These are phyloP conservation scores for Fusarium tanahbumbuense DNA, from an alignment of 2,329 filamentous ascomycete species.

Conservation along the genomic window DNA sequence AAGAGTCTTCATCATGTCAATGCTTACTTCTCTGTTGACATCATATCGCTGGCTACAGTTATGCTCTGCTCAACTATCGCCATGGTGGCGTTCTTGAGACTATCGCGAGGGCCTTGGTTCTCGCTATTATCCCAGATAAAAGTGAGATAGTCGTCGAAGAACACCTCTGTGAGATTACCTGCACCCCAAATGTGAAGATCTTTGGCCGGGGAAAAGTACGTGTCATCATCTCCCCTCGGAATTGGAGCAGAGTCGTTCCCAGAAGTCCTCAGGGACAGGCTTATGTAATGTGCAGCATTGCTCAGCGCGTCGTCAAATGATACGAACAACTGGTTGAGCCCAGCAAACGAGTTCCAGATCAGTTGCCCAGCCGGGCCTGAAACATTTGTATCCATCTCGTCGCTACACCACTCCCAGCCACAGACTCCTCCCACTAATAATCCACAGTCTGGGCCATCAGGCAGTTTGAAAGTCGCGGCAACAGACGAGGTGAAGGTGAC, in stretches of 20 bases:
- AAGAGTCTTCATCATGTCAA: not conserved
- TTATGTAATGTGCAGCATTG: not conserved
- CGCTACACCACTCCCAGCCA: not conserved
- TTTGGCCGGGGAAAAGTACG: not conserved
- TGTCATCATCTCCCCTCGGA: not conserved
- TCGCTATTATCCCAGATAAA: not conserved
- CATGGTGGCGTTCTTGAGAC: not conserved
- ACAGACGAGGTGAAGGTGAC: not conserved
- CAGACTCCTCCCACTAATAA: not conserved
- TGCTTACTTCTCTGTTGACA: not conserved
- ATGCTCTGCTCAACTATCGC: not conserved
- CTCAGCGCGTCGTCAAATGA: too few relatives aligned
- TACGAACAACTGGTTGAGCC: not conserved
- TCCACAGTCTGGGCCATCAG: not conserved
- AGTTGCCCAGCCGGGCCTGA: not conserved
- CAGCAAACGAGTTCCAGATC: not conserved
- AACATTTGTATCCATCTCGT: not conserved
- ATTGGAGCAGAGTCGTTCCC: not conserved
- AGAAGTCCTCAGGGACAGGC: not conserved
- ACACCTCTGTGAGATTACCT: not conserved
- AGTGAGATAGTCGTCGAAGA: not conserved
- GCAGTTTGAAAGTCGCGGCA: not conserved
- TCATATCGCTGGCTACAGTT: not conserved
- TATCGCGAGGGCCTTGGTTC: not conserved
- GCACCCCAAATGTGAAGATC: not conserved